Base-by-base conservation (phyloP, 371 early-diverging fungal genomes). In the Apophysomyces variabilis region DNA sequence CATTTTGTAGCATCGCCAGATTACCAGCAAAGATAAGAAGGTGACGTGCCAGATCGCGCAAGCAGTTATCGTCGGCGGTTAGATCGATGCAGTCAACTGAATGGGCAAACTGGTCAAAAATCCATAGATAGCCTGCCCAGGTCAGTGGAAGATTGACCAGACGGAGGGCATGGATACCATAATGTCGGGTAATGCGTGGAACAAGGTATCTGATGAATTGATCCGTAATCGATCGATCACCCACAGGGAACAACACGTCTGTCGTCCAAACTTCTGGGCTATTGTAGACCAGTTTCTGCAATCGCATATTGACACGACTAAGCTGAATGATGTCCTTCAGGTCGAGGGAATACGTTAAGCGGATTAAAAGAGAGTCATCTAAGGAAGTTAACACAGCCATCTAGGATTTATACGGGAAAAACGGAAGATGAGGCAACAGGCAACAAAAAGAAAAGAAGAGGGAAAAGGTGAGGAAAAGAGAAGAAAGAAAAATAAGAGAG, bases 21-120 rank as follows among this genome's bases (percentile, higher is more conserved):
- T 77, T 74, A 44, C 69, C 78, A 2, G 80, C 80, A 69, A 80
- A 80, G 11, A 74, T 65, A 8, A 71, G 58, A 3, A 80, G 64
- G 50, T 80, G 80, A 35, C 71, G 62, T 1, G 50, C 72, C 21
- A 80, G 66, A 7, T 67, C 64, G 6, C 32, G 21, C 12, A 80
- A 58, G 3, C 61, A 43, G 11, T 32, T 41, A 3, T 62, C 41
- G 5, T 68, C 37, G 13, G 75, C 58, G 14, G 63, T 41, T 3
- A 78, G 62, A 14, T 76, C 66, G 61, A 80, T 75, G 13, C 44
- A 41, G 38, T 72, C 74, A 18, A 80, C 72, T 7, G 78, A 74
- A 45, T 80, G 80, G 13, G 76, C 80, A 62, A 80, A 80, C 38
- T 80, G 80, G 62, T 80, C 78, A 71, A 80, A 80, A 37, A 80